Percentiles rank a stretch among this genome's conserved stretches.
Conservation (phyloP, 1,139 yeast species). For the Yamadazyma atlantica region DNA sequence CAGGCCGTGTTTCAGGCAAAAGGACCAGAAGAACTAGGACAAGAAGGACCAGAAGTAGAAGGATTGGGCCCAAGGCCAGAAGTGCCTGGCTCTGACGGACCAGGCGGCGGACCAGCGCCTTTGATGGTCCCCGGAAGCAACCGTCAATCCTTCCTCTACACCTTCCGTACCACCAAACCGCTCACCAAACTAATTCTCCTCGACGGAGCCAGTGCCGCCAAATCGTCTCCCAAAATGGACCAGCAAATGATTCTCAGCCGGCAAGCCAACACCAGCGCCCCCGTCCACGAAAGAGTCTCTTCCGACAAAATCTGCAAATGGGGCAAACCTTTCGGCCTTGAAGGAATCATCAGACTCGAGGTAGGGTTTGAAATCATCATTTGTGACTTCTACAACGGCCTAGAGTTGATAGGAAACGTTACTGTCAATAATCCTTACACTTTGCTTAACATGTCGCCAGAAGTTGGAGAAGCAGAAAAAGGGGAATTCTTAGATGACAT, state of each 20-base stretch:
- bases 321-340: slow-evolving; percentile 48
- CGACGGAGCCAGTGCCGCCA: slow-evolving; percentile 64
- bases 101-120: too few species aligned
- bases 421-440: slow-evolving; percentile 35
- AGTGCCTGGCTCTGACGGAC: too few species aligned
- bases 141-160: slow-evolving; percentile 26
- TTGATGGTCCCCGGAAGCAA: too few species aligned
- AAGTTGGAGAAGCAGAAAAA: slow-evolving; percentile 7
- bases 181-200: slow-evolving; percentile 44
- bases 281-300: slow-evolving; percentile 37
- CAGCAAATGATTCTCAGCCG: slow-evolving; percentile 47
- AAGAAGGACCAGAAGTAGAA: too few species aligned
- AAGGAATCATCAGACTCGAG: slow-evolving; percentile 55
- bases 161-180: slow-evolving; percentile 45
- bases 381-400: slow-evolving; percentile 44
- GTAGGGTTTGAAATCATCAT: slow-evolving; percentile 55
- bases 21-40: background rate
- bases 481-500: slow-evolving; percentile 22
- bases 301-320: slow-evolving; percentile 51
- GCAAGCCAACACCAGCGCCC: slow-evolving; percentile 20
- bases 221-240: slow-evolving; percentile 57
- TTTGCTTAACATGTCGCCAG: slow-evolving; percentile 33
- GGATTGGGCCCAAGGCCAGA: too few species aligned
- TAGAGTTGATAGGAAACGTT: slow-evolving; percentile 43
- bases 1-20: background rate